Evolutionary conservation across 2,329 filamentous ascomycete genomes (phyloP).

Genomic region (Venturia asperata): DNA sequence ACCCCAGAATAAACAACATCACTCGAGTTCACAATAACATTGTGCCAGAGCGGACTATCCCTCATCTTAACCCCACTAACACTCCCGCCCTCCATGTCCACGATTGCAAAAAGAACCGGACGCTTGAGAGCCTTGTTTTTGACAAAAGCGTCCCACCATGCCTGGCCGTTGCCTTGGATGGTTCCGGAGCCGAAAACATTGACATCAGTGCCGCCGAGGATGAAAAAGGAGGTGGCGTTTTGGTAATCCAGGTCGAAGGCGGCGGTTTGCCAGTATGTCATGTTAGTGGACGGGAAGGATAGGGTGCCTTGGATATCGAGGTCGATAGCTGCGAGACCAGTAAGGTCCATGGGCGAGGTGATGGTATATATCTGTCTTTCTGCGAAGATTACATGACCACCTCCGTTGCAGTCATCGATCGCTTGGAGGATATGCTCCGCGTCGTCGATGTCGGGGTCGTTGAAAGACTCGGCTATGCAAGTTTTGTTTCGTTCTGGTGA

Average conservation of each 20-base stretch:
- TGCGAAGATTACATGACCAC: constrained; percentile 55
- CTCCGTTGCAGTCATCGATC: constrained; percentile 54
- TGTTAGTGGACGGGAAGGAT: constrained; percentile 50
- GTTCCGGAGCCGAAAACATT: constrained; percentile 47
- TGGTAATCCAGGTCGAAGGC: constrained; percentile 27
- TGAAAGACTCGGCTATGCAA: constrained; percentile 29
- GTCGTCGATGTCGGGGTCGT: constrained; percentile 40
- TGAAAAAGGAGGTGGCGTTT: constrained; percentile 28
- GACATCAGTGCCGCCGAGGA: constrained; percentile 45
- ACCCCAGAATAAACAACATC: constrained; percentile 53
- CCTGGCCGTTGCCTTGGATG: constrained; percentile 51
- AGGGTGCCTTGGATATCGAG: constrained; percentile 54
- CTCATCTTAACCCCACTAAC: constrained; percentile 55
- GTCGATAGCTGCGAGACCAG: constrained; percentile 55
- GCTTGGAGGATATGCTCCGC: constrained; percentile 47
- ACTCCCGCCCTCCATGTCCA: constrained; percentile 50
- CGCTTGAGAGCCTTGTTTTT: constrained; percentile 50
- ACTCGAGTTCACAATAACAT: constrained; percentile 58
- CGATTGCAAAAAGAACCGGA: constrained; percentile 51
- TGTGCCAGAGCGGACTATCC: constrained; percentile 57
- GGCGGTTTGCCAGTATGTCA: constrained; percentile 27
- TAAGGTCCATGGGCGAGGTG: constrained; percentile 57
- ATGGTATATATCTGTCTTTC: constrained; percentile 52
- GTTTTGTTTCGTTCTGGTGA: constrained; percentile 28
- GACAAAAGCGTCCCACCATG: constrained; percentile 55